Conservation (phyloP, 2,329 filamentous ascomycete species). For the Nemania serpens region DNA sequence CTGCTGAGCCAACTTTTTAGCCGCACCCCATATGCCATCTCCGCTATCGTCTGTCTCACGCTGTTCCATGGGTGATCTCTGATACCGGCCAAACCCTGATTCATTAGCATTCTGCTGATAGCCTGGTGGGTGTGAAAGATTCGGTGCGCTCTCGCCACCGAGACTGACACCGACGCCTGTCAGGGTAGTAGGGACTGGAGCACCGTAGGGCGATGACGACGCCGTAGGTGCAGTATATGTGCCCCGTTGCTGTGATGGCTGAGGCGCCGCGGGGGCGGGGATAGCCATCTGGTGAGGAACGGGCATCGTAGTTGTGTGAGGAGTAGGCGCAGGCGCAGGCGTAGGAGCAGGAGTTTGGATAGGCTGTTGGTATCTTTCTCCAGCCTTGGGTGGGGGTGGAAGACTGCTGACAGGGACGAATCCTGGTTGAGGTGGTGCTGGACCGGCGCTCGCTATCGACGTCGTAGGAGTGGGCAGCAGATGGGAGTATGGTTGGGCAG, state of each 20-base stretch:
- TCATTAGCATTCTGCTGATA: constrained; percentile 62
- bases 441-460: constrained; percentile 42
- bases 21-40: constrained; percentile 57
- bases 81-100: constrained; percentile 55
- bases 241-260: constrained; percentile 49
- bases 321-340: constrained; percentile 27
- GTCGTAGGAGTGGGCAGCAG: constrained; percentile 51
- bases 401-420: constrained; percentile 52
- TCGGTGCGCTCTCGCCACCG: constrained; percentile 23
- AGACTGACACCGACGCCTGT: constrained; percentile 19
- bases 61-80: constrained; percentile 49
- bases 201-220: constrained; percentile 37
- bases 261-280: constrained; percentile 50
- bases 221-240: constrained; percentile 48
- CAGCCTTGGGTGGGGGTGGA: constrained; percentile 58
- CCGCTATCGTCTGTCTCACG: constrained; percentile 36
- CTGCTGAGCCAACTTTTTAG: constrained; percentile 61
- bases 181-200: constrained; percentile 32
- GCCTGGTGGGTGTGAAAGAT: constrained; percentile 54
- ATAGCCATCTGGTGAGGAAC: constrained; percentile 57
- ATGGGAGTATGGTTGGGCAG: constrained; percentile 39
- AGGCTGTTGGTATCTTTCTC: constrained; percentile 49
- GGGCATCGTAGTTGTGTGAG: constrained; percentile 39
- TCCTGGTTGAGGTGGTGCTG: constrained; percentile 62
- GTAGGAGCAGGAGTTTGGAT: constrained; percentile 39